A percentile compares a stretch with the other conserved stretches of the same genome.
Conservation (phyloP, 192 early-diverging fungal species). For the Entophlyctis luteolus region DNA sequence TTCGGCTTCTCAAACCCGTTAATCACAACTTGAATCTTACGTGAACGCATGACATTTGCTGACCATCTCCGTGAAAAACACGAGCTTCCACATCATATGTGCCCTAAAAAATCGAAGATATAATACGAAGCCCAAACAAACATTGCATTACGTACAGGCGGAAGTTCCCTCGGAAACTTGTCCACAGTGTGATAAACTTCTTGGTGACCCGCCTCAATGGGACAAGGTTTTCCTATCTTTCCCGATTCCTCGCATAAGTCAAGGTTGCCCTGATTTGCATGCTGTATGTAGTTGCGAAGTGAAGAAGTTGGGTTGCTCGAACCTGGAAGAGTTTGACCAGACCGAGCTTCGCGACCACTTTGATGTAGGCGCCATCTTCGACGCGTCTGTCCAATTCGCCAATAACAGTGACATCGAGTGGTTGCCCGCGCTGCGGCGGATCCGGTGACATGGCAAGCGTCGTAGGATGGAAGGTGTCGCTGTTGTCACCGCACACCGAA, state of each 20-base stretch:
- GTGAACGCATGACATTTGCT: background rate
- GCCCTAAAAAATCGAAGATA: no score
- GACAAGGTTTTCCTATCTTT: constrained; percentile 41
- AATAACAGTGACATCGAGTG: constrained; percentile 34
- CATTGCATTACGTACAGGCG: constrained; percentile 40
- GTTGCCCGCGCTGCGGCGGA: constrained; percentile 41
- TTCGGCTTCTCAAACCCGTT: no score
- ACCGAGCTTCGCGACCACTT: constrained; percentile 46
- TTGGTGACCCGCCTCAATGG: constrained; percentile 46
- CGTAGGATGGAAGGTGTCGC: constrained; percentile 36
- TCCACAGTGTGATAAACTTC: constrained; percentile 39
- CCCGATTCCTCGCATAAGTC: constrained; percentile 43
- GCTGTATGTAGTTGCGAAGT: no score
- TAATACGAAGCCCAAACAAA: no score
- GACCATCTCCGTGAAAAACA: background rate
- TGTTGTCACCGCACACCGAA: constrained; percentile 19
- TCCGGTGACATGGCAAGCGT: constrained; percentile 38
- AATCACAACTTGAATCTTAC: background rate
- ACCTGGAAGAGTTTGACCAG: constrained; percentile 41
- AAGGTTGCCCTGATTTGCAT: constrained; percentile 29
- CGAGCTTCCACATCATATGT: background rate
- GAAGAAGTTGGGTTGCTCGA: no score
- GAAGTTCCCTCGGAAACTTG: constrained; percentile 40
- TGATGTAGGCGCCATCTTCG: constrained; percentile 36
- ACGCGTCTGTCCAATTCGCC: constrained; percentile 37